These are phyloP conservation scores for Nissolia schottii DNA, from an alignment of 306 rosid genomes.

Conservation along the genomic window DNA sequence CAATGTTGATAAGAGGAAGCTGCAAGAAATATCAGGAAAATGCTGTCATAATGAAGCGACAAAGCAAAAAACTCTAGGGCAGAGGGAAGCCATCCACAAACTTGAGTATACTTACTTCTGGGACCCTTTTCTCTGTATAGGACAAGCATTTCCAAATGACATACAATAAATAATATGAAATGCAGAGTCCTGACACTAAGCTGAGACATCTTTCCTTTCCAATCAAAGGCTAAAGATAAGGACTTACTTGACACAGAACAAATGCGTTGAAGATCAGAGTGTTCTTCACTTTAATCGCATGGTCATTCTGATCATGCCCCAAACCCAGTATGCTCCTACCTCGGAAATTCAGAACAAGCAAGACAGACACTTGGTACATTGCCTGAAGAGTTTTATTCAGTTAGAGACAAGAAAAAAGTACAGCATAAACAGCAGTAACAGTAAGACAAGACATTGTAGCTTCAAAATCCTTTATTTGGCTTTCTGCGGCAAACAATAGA, in stretches of 20 bases:
- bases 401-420: not conserved
- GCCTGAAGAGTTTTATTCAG: constrained; percentile 52
- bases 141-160: too few species aligned
- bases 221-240: not conserved
- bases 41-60: not conserved
- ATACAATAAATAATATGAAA: too few species aligned
- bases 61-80: not conserved
- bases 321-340: constrained; percentile 67
- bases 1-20: not conserved
- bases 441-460: not conserved
- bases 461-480: constrained; percentile 2
- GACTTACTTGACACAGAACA: constrained; percentile 88
- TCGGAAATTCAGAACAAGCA: constrained; percentile 72
- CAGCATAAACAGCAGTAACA: not conserved
- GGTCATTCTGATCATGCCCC: constrained; percentile 11
- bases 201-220: not conserved
- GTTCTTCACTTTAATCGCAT: constrained; percentile 63
- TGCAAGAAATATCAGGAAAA: not conserved
- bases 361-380: constrained; percentile 73
- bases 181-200: not conserved
- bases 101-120: not conserved
- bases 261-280: constrained; percentile 92
- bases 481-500: not conserved
- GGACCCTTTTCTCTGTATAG: not conserved
- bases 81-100: not conserved